Evolutionary conservation across 768 basidiomycete genomes (phyloP).

Genomic region (Suillus ampliporus): DNA sequence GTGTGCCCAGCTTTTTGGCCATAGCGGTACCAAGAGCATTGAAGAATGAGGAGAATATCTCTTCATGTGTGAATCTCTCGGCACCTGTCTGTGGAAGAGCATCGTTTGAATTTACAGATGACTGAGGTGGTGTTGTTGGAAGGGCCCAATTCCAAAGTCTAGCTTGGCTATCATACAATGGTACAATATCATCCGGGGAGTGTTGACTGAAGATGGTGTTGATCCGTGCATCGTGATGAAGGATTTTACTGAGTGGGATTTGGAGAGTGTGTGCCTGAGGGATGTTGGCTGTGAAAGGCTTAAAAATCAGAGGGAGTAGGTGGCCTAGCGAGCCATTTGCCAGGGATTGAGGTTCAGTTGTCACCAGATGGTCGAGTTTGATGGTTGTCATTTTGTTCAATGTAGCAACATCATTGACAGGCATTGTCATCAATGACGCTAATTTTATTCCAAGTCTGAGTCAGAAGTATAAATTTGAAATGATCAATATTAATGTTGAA

Average conservation of each 20-base stretch:
- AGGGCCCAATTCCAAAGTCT: not conserved
- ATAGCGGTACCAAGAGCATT: not conserved
- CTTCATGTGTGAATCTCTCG: not conserved
- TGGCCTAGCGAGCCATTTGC: not conserved
- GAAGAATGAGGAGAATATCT: not conserved
- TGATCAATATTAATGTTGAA: too few species aligned
- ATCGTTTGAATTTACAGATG: not conserved
- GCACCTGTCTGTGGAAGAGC: not conserved
- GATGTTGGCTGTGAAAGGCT: not conserved
- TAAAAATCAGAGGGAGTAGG: not conserved
- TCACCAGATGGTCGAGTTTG: not conserved
- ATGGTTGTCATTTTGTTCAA: not conserved
- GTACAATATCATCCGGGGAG: not conserved
- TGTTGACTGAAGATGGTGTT: not conserved
- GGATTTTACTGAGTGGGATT: not conserved
- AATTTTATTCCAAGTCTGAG: too few species aligned
- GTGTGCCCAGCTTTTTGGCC: not conserved
- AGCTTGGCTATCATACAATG: not conserved
- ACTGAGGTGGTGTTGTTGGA: too few species aligned
- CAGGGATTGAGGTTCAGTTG: not conserved
- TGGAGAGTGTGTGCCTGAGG: accelerated
- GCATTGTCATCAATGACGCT: too few species aligned
- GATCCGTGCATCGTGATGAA: not conserved
- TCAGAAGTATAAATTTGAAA: too few species aligned
- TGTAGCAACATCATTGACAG: too few species aligned